phyloP scores from a whole-genome alignment of 371 early-diverging fungal genomes.

The Mortierella polycephala region DNA sequence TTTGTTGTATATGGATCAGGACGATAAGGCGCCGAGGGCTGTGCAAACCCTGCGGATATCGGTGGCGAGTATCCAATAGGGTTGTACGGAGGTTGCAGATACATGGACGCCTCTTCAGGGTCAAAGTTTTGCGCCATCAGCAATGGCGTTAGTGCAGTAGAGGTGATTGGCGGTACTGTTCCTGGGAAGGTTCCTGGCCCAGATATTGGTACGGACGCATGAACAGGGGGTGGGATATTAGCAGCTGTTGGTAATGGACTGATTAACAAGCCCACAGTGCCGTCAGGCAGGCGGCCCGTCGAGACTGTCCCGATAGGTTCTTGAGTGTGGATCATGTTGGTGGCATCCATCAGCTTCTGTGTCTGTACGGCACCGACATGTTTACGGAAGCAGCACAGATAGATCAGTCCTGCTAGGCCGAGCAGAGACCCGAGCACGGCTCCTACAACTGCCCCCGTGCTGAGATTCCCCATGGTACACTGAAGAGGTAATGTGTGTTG shows the following conservation, averaged over 20 bases:
- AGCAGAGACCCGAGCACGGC: not conserved
- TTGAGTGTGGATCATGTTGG: conserved; percentile 26
- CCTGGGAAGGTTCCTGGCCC: not conserved
- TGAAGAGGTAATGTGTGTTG: no score
- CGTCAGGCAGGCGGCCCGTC: conserved; percentile 12
- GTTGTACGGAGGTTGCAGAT: not conserved
- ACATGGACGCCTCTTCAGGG: not conserved
- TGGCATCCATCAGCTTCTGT: conserved; percentile 31
- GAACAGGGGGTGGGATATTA: not conserved
- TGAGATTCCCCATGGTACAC: not conserved
- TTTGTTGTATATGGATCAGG: not conserved
- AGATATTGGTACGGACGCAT: not conserved
- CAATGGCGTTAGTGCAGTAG: no score
- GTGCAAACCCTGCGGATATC: not conserved
- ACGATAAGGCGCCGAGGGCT: conserved; percentile 5
- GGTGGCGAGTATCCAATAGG: not conserved
- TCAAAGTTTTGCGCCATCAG: no score
- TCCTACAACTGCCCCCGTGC: conserved; percentile 6
- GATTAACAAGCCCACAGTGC: conserved; percentile 8
- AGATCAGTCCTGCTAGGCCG: conserved; percentile 1
- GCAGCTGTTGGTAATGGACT: conserved; percentile 12
- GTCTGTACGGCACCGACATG: conserved; percentile 4
- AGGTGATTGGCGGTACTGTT: not conserved
- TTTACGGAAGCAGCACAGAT: conserved; percentile 13
- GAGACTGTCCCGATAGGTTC: conserved; percentile 17